Percentiles rank a stretch among this genome's conserved stretches.
Evolutionary conservation across 2,329 filamentous ascomycete genomes (phyloP).

Genomic region (Capronia coronata): DNA sequence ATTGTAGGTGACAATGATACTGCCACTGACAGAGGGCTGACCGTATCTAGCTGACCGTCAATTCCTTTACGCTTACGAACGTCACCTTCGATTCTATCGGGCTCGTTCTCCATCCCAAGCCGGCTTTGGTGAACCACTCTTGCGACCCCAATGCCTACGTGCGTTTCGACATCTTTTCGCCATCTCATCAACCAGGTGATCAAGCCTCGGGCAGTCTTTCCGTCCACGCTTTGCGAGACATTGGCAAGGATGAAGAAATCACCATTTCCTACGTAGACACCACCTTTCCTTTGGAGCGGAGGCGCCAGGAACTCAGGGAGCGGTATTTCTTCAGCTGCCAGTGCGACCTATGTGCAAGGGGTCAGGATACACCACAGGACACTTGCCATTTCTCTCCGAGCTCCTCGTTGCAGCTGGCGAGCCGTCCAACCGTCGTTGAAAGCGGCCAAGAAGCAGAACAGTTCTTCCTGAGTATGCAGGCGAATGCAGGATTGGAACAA

Average conservation of each 20-base stretch:
- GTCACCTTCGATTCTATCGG: slow-evolving; percentile 53
- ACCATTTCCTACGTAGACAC: slow-evolving; percentile 57
- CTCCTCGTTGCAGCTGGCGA: background rate
- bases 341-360: slow-evolving; percentile 35
- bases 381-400: background rate
- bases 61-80: slow-evolving; percentile 53
- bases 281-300: slow-evolving; percentile 46
- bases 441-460: slow-evolving; percentile 21
- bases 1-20: slow-evolving; percentile 12
- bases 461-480: slow-evolving; percentile 28
- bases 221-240: slow-evolving; percentile 42
- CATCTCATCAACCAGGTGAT: slow-evolving; percentile 16
- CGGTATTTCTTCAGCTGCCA: slow-evolving; percentile 55
- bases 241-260: slow-evolving; percentile 52
- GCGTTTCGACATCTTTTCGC: slow-evolving; percentile 48
- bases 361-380: slow-evolving; percentile 1
- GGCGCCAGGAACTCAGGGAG: slow-evolving; percentile 47
- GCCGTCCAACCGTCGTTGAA: background rate
- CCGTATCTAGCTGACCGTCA: slow-evolving; percentile 46
- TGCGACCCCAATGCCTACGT: slow-evolving; percentile 55
- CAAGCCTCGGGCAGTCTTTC: slow-evolving; percentile 13
- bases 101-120: slow-evolving; percentile 51
- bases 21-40: background rate
- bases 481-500: slow-evolving; percentile 21
- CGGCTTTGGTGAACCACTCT: slow-evolving; percentile 55